Base-by-base conservation (phyloP, 164 flowering plant genomes). In the Vitis labrusca region DNA sequence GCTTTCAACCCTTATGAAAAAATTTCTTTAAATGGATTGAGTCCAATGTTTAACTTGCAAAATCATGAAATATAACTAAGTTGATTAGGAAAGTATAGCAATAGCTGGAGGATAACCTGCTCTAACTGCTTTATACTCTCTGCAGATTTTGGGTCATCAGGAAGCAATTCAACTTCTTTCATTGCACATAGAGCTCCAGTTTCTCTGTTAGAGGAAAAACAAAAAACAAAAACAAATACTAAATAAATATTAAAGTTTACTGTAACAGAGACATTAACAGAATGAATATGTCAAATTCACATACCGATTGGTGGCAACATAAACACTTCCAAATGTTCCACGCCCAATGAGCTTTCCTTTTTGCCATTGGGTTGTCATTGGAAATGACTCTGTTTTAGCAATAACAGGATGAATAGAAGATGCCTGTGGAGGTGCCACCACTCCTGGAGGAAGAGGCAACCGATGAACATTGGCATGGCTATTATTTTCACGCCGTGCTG, bases 181-280 rank as follows among this genome's bases (percentile, higher is more conserved):
- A 94, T 92, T n/a, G 99, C 97, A 85, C 97, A 94, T 17, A 86
- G 74, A 37, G 97, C 98, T 64, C 97, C 98, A 76, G 94, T 89
- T 81, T 86, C 88, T 64, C 97, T 94, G 82, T 77, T 14, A 65
- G 29, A 70, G 67, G 47, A 19, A 19, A 19, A 19, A 50, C 2
- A 73, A 57, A 5, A 9, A 3, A 8, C 2, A 52, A 1, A 55
- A 17, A 70, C 3, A 0, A 23, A 32, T 8, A 53, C 7, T 5
- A 17, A 27, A 0, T 12, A 50, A 17, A 51, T 27, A 55, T 71
- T 61, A 63, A 23, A 13, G 0, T 64, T 16, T 44, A 53, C 10
- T 60, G 29, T 7, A 66, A 62, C 65, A 29, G 70, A 58, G 15
- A 51, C 66, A 67, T 23, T 48, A 63, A 44, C 60, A 68, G 8